These are phyloP conservation scores for Aspergillus nomiae DNA, from an alignment of 2,329 filamentous ascomycete species.

Conservation along the genomic window DNA sequence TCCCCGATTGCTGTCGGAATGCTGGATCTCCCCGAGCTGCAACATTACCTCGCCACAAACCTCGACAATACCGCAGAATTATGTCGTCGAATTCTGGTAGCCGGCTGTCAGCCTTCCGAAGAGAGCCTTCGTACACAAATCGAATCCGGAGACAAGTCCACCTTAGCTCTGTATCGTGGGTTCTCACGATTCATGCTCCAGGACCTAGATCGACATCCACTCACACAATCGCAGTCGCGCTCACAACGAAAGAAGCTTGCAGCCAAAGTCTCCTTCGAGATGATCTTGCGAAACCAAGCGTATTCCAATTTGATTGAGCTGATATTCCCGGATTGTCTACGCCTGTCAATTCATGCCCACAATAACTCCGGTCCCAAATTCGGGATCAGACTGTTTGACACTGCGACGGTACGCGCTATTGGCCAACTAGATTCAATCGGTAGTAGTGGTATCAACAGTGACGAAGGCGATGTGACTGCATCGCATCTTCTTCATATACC, in stretches of 20 bases:
- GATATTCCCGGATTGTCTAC: conserved; percentile 48
- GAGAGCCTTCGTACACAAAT: conserved; percentile 30
- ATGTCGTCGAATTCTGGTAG: background rate
- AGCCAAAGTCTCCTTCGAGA: conserved; percentile 37
- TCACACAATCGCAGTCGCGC: conserved; percentile 25
- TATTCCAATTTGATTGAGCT: conserved; percentile 53
- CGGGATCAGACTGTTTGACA: conserved; percentile 43
- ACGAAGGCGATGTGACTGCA: background rate
- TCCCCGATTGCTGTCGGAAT: background rate
- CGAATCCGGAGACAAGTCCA: conserved; percentile 28
- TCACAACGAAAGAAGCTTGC: conserved; percentile 40
- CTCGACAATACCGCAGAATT: background rate
- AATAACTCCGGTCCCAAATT: conserved; percentile 40
- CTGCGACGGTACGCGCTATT: conserved; percentile 28
- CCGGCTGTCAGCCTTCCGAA: conserved; percentile 1
- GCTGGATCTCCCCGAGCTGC: background rate
- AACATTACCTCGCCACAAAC: background rate
- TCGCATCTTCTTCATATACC: conserved; percentile 37
- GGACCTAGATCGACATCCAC: conserved; percentile 26
- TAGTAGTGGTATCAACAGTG: background rate
- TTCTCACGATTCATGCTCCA: conserved; percentile 43
- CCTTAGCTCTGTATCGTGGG: conserved; percentile 37
- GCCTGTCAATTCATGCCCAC: conserved; percentile 51
- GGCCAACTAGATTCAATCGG: conserved; percentile 11
- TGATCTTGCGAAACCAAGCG: conserved; percentile 48